These are phyloP conservation scores for Arthroderma sp. DNA, from an alignment of 2,329 filamentous ascomycete species.

Conservation along the genomic window DNA sequence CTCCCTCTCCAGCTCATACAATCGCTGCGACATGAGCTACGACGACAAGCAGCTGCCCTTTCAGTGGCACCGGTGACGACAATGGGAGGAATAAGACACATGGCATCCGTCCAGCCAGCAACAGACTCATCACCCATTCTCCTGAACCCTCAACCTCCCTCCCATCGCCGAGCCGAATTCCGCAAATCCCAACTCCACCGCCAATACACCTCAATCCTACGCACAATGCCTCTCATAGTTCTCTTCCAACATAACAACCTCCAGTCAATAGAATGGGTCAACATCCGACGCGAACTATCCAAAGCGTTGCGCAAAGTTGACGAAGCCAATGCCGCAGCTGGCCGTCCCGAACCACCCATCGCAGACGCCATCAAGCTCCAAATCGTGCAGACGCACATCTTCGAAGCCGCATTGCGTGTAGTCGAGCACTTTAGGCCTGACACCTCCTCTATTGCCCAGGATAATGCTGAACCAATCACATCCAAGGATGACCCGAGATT, in stretches of 20 bases:
- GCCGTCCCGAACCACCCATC: constrained; percentile 31
- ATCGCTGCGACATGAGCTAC: constrained; percentile 24
- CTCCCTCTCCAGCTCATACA: constrained; percentile 30
- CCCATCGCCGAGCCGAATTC: constrained; percentile 70
- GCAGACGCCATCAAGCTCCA: constrained; percentile 59
- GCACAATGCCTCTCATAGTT: constrained; percentile 70
- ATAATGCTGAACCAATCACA: constrained; percentile 21
- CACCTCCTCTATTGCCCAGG: constrained; percentile 16
- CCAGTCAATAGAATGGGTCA: constrained; percentile 59
- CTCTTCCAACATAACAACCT: constrained; percentile 75
- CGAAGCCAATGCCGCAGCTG: constrained; percentile 48
- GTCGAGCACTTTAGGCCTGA: constrained; percentile 66
- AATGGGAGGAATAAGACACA: background rate
- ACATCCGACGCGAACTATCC: constrained; percentile 56
- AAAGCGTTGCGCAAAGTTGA: constrained; percentile 52
- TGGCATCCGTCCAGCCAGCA: constrained; percentile 31
- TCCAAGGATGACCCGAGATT: constrained; percentile 28
- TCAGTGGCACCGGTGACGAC: background rate
- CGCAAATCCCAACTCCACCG: constrained; percentile 83
- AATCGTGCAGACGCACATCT: constrained; percentile 78
- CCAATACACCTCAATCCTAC: constrained; percentile 76
- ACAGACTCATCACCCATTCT: constrained; percentile 37
- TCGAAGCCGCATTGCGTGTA: constrained; percentile 70
- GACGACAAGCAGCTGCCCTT: constrained; percentile 4
- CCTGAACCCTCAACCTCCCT: constrained; percentile 57